Percentiles rank a stretch among this genome's conserved stretches.
These are phyloP conservation scores for Anisodus tanguticus DNA, from an alignment of 257 asterid species.

Conservation along the genomic window DNA sequence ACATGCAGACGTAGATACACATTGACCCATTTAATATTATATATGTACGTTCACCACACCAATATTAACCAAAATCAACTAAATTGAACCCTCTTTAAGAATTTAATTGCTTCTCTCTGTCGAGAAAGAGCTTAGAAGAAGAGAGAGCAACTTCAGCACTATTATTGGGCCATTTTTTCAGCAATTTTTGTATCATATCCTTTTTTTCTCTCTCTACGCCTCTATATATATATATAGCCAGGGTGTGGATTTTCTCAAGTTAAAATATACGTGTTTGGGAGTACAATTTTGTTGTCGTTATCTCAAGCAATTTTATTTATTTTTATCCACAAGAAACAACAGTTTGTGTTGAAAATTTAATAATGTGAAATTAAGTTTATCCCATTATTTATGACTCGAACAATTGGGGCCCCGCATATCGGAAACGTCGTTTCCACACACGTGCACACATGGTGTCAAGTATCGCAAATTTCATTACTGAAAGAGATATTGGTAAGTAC, in stretches of 20 bases:
- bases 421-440: no score
- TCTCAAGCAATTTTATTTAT: background rate
- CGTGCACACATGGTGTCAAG: no score
- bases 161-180: background rate
- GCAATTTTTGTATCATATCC: background rate
- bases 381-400: no score
- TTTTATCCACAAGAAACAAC: constrained; percentile 25
- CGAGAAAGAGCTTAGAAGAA: constrained; percentile 16
- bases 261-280: background rate
- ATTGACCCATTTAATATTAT: constrained; percentile 40
- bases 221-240: background rate
- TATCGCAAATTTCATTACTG: no score
- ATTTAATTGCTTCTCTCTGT: background rate
- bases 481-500: no score
- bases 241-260: background rate
- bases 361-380: no score
- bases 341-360: background rate
- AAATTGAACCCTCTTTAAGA: background rate
- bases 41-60: background rate
- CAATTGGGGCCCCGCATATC: no score
- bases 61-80: background rate
- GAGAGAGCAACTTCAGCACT: background rate
- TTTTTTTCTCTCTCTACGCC: no score
- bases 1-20: constrained; percentile 33
- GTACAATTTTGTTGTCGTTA: background rate